Conservation (phyloP, 805 yeast species). For the Teunomyces lycoperdinae region DNA sequence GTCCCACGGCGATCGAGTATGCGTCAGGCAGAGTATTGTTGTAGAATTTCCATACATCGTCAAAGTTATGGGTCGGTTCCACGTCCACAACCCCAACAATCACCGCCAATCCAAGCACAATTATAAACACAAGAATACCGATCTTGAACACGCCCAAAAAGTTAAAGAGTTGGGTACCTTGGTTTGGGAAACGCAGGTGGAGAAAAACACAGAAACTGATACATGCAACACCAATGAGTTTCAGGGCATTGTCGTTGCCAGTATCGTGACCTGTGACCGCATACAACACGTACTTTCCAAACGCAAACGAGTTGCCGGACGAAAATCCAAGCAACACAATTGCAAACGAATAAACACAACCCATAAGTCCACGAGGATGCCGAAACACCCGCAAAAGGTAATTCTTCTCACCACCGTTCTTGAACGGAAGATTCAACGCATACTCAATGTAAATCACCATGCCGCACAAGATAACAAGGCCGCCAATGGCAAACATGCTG, state of each 20-base stretch:
- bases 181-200: constrained; percentile 48
- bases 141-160: constrained; percentile 54
- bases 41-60: constrained; percentile 32
- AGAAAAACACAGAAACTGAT: constrained; percentile 46
- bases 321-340: constrained; percentile 60
- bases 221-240: constrained; percentile 49
- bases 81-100: constrained; percentile 27
- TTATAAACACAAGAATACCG: constrained; percentile 47
- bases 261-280: constrained; percentile 26
- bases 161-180: constrained; percentile 52
- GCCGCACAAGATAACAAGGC: constrained; percentile 37
- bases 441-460: constrained; percentile 40
- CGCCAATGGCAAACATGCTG: constrained; percentile 33
- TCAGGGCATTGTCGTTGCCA: constrained; percentile 20
- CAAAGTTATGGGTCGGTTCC: constrained; percentile 21
- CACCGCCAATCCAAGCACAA: constrained; percentile 45
- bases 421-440: constrained; percentile 39
- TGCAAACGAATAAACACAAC: constrained; percentile 46
- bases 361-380: constrained; percentile 31
- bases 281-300: constrained; percentile 55
- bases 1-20: constrained; percentile 54
- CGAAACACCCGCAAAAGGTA: constrained; percentile 35
- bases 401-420: constrained; percentile 43
- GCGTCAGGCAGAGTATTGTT: constrained; percentile 24
- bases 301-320: constrained; percentile 62